Percentiles rank a stretch among this genome's conserved stretches.
Conservation (phyloP, 2,329 filamentous ascomycete genomes). For the Scedosporium apiospermum region DNA sequence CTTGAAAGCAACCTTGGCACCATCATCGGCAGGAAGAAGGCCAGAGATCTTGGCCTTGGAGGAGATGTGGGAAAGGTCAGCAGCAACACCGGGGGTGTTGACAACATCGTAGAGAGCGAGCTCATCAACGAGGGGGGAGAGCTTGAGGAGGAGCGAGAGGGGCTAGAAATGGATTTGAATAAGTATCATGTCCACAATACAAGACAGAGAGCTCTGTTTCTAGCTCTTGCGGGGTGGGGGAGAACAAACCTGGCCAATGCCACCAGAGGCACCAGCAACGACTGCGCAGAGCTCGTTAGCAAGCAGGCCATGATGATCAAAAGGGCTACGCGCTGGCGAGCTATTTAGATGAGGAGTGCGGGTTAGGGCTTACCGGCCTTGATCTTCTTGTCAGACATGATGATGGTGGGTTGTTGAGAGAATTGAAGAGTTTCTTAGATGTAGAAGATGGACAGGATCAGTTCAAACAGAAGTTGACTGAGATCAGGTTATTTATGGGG, state of each 20-base stretch:
- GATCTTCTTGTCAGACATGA: conserved; percentile 35
- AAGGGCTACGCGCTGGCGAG: background rate
- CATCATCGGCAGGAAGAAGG: conserved; percentile 78
- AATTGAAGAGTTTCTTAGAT: background rate
- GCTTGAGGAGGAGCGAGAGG: conserved; percentile 92
- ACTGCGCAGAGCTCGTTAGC: conserved; percentile 29
- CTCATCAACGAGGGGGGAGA: conserved; percentile 77
- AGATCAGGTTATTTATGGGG: conserved; percentile 4
- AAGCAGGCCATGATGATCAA: background rate
- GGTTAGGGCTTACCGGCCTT: conserved; percentile 44
- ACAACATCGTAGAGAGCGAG: conserved; percentile 98
- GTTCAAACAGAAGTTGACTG: conserved; percentile 1
- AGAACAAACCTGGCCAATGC: conserved; percentile 80
- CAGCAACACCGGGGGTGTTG: conserved; percentile 92
- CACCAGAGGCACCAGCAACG: conserved; percentile 93
- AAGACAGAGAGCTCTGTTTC: background rate
- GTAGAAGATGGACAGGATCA: background rate
- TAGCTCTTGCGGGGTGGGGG: background rate
- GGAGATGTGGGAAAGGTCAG: conserved; percentile 96
- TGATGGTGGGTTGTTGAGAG: conserved; percentile 3
- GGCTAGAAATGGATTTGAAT: conserved; percentile 46
- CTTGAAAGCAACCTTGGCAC: conserved; percentile 79
- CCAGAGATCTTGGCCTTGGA: conserved; percentile 78
- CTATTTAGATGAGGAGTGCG: background rate
- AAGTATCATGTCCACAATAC: background rate